These are phyloP conservation scores for Colletotrichum sp. DNA, from an alignment of 2,329 filamentous ascomycete genomes.

Conservation along the genomic window DNA sequence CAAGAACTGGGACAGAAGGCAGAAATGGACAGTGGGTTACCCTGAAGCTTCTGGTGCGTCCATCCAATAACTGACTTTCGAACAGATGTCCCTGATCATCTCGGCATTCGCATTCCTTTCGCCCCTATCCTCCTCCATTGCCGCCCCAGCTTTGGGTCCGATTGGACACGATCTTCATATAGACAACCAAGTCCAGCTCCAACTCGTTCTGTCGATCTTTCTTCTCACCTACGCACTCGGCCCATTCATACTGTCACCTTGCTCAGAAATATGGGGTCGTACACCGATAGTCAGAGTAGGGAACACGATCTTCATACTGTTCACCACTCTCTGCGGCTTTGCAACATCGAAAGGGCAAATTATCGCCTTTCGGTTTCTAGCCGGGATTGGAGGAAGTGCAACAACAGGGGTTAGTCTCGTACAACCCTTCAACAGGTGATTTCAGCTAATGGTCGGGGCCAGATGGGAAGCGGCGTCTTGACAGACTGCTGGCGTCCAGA, in stretches of 20 bases:
- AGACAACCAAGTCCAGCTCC: conserved; percentile 37
- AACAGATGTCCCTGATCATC: conserved; percentile 44
- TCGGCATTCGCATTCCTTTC: conserved; percentile 58
- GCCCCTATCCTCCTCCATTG: conserved; percentile 54
- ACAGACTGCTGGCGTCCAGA: conserved; percentile 51
- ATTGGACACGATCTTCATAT: conserved; percentile 48
- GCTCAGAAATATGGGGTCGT: conserved; percentile 46
- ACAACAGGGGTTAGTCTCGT: conserved; percentile 51
- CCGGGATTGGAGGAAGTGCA: conserved; percentile 59
- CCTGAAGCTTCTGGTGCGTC: background rate
- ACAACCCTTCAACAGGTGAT: background rate
- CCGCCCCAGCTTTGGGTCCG: conserved; percentile 32
- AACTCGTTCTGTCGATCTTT: conserved; percentile 52
- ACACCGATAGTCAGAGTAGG: conserved; percentile 39
- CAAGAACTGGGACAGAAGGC: conserved; percentile 45
- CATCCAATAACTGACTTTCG: background rate
- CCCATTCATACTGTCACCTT: conserved; percentile 45
- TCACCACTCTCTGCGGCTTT: conserved; percentile 48
- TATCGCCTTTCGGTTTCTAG: conserved; percentile 49
- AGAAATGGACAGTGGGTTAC: conserved; percentile 44
- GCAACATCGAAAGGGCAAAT: conserved; percentile 42
- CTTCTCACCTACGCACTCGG: conserved; percentile 51
- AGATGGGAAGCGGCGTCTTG: conserved; percentile 51
- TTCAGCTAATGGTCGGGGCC: conserved; percentile 35
- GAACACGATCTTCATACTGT: conserved; percentile 36